These are phyloP conservation scores for Penicillium paradoxum DNA, from an alignment of 495 filamentous ascomycete genomes.

Conservation along the genomic window DNA sequence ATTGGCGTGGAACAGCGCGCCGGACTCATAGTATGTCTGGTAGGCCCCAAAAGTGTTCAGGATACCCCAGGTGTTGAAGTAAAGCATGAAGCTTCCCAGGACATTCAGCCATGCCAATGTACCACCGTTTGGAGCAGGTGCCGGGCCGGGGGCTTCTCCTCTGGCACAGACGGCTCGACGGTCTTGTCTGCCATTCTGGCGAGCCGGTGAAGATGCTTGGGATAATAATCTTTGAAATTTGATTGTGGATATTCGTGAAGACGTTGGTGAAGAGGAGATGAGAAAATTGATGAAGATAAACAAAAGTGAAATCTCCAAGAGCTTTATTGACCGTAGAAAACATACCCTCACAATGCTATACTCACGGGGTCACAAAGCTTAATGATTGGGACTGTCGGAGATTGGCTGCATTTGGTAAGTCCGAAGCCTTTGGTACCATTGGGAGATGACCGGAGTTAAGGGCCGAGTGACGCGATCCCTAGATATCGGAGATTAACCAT, in stretches of 20 bases:
- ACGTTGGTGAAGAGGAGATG: no score
- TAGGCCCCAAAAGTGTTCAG: slow-evolving; percentile 50
- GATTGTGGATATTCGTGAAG: no score
- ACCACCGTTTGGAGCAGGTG: slow-evolving; percentile 23
- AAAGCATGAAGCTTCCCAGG: slow-evolving; percentile 20
- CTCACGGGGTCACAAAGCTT: no score
- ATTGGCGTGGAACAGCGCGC: slow-evolving; percentile 21
- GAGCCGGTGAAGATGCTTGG: neutral
- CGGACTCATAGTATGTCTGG: slow-evolving; percentile 44
- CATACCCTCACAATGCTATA: no score
- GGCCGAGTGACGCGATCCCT: neutral
- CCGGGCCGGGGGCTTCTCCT: neutral
- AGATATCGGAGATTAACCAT: neutral
- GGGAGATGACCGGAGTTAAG: no score
- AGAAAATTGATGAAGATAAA: no score
- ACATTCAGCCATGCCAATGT: slow-evolving; percentile 26
- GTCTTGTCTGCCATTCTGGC: neutral
- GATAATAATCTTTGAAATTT: no score
- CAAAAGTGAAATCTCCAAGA: no score
- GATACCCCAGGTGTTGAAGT: slow-evolving; percentile 38
- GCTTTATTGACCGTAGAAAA: no score
- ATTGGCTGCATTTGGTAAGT: neutral
- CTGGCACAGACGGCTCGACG: neutral
- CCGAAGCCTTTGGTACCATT: no score
- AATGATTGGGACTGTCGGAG: neutral